These are phyloP conservation scores for Royoungia palumana DNA, from an alignment of 768 basidiomycete genomes.

Conservation along the genomic window DNA sequence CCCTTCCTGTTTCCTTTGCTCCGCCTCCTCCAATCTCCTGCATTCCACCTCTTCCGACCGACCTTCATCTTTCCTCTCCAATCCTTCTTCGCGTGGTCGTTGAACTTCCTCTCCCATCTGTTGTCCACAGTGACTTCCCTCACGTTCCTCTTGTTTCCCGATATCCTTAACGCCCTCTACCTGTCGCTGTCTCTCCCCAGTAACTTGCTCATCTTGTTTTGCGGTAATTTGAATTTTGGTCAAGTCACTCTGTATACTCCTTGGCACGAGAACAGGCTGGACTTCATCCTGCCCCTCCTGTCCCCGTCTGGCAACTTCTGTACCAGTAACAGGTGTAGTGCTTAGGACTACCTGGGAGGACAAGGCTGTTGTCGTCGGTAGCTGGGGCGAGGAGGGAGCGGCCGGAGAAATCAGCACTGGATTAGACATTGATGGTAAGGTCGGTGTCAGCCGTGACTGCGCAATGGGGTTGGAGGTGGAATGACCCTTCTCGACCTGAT, in stretches of 20 bases:
- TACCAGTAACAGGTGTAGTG: slow-evolving; percentile 7
- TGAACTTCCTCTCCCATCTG: slow-evolving; percentile 1
- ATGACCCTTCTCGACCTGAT: background rate
- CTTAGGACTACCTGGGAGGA: slow-evolving; percentile 9
- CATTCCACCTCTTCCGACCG: slow-evolving; percentile 18
- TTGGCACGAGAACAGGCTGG: background rate
- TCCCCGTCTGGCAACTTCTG: slow-evolving; percentile 38
- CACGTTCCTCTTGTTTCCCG: background rate
- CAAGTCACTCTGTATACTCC: background rate
- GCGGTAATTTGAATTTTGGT: slow-evolving; percentile 17
- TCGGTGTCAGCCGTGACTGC: slow-evolving; percentile 9
- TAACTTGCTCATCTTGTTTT: slow-evolving; percentile 15
- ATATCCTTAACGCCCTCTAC: background rate
- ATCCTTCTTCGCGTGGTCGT: slow-evolving; percentile 4
- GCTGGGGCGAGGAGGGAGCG: slow-evolving; percentile 7
- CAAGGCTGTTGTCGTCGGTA: slow-evolving; percentile 19
- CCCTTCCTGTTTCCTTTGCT: background rate
- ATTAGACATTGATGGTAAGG: background rate
- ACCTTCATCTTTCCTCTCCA: slow-evolving; percentile 1
- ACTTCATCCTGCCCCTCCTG: slow-evolving; percentile 30
- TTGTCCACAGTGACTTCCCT: background rate
- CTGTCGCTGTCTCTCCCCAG: background rate
- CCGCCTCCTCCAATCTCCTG: slow-evolving; percentile 30
- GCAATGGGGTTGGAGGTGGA: background rate
- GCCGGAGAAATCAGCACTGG: slow-evolving; percentile 10